These are phyloP conservation scores for Lachancea nothofagi DNA, from an alignment of 805 yeast species.

Conservation along the genomic window DNA sequence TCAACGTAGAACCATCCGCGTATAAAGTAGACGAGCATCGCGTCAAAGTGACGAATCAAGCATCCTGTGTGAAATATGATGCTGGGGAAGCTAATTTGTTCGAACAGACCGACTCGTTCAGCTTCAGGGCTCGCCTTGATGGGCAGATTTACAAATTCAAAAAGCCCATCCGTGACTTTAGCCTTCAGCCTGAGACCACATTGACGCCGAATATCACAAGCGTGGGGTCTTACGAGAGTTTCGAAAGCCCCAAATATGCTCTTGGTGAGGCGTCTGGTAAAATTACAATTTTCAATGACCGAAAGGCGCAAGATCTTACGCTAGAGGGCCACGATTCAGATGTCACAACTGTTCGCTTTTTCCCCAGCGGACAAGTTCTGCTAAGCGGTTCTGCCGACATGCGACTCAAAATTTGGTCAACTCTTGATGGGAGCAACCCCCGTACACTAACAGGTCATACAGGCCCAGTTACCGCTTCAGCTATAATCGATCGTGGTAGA, in stretches of 20 bases:
- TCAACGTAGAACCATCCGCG: constrained; percentile 32
- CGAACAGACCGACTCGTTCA: constrained; percentile 4
- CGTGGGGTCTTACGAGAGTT: constrained; percentile 32
- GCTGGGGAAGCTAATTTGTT: constrained; percentile 14
- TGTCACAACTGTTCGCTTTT: constrained; percentile 41
- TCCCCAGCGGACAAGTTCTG: constrained; percentile 62
- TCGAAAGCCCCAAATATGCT: constrained; percentile 10
- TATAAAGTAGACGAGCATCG: constrained; percentile 27
- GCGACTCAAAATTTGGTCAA: constrained; percentile 57
- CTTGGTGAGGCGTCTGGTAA: constrained; percentile 36
- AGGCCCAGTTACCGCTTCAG: constrained; percentile 43
- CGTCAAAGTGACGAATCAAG: constrained; percentile 21
- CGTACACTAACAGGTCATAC: constrained; percentile 50
- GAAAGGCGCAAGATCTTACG: constrained; percentile 11
- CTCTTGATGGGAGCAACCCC: constrained; percentile 41
- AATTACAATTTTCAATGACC: constrained; percentile 20
- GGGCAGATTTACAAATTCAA: constrained; percentile 14
- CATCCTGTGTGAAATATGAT: constrained; percentile 16
- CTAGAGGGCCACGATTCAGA: constrained; percentile 48
- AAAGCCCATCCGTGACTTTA: constrained; percentile 8
- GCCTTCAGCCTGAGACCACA: constrained; percentile 1
- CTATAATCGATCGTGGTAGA: constrained; percentile 58
- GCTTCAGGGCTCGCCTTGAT: constrained; percentile 15
- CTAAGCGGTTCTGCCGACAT: constrained; percentile 56
- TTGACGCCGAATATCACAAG: constrained; percentile 27